phyloP scores from a whole-genome alignment of 371 early-diverging fungal genomes.

The Rhizomucor miehei region DNA sequence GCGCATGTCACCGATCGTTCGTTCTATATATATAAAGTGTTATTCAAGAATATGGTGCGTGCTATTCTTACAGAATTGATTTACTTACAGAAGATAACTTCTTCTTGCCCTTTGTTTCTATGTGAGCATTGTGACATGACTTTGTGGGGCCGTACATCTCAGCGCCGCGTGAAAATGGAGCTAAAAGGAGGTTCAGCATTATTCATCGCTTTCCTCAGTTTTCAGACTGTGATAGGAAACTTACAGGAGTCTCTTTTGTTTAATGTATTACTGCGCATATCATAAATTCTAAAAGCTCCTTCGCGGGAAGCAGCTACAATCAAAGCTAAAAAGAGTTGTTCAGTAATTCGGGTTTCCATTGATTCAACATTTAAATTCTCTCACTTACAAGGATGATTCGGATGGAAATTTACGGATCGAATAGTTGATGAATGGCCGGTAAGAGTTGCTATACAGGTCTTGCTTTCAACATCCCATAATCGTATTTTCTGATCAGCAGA shows the following conservation, averaged over 20 bases:
- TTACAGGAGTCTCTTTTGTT: too few relatives aligned
- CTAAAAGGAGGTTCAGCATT: too few relatives aligned
- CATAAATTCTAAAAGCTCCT: conserved; percentile 66
- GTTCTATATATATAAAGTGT: conserved; percentile 5
- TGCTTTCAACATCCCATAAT: conserved; percentile 63
- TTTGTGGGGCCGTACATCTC: conserved; percentile 26
- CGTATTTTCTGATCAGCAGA: conserved; percentile 56
- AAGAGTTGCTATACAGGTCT: conserved; percentile 38
- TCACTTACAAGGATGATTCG: conserved; percentile 54
- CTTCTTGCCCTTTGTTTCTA: too few relatives aligned
- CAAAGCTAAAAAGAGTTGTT: conserved; percentile 34
- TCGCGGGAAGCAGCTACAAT: conserved; percentile 62
- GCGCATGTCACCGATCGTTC: conserved; percentile 57
- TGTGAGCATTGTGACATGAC: conserved; percentile 17
- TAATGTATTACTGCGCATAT: too few relatives aligned
- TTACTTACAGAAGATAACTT: too few relatives aligned
- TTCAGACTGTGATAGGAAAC: too few relatives aligned
- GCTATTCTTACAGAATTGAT: too few relatives aligned
- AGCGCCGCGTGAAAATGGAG: too few relatives aligned
- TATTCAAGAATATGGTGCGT: too few relatives aligned
- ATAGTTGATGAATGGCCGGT: conserved; percentile 54
- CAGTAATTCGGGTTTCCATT: neutral
- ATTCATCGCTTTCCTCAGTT: too few relatives aligned
- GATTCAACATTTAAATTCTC: neutral
- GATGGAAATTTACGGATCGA: conserved; percentile 54